Conservation (phyloP, 371 early-diverging fungal genomes). For the Fennellomyces sp. region DNA sequence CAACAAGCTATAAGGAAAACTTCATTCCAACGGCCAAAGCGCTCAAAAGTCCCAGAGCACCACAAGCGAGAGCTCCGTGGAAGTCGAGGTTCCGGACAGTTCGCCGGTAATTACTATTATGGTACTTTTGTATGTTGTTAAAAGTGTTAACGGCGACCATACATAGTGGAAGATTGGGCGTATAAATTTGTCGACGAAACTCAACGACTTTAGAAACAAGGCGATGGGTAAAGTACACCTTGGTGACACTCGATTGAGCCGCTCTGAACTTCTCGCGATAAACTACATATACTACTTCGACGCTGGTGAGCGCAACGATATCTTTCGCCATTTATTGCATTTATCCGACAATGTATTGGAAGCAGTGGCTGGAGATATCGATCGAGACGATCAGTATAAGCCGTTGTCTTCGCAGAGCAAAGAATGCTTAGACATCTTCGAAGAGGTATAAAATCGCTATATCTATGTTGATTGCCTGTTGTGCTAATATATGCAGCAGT, state of each 20-base stretch:
- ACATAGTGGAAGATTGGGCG: background rate
- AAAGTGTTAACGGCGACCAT: too few relatives aligned
- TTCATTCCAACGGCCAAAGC: too few relatives aligned
- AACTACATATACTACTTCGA: background rate
- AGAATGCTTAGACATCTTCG: background rate
- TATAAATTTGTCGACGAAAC: background rate
- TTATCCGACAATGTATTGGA: background rate
- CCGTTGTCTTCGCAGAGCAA: background rate
- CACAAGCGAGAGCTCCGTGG: too few relatives aligned
- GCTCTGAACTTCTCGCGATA: background rate
- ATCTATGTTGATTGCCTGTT: background rate
- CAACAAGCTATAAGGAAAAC: too few relatives aligned
- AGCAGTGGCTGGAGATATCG: background rate
- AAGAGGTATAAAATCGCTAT: background rate
- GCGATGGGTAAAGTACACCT: background rate
- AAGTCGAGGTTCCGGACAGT: too few relatives aligned
- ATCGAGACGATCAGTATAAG: background rate
- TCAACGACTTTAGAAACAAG: background rate
- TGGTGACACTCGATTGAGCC: background rate
- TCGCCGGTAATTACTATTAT: too few relatives aligned
- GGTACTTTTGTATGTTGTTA: too few relatives aligned
- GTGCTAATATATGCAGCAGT: background rate
- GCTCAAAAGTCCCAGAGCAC: too few relatives aligned
- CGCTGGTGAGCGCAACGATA: background rate
- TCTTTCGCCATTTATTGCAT: background rate